Evolutionary conservation across 441 rosid genomes (phyloP), one percentile per base, ranked within the genome.

Genomic region (Pelargonium myrrhifolium): DNA sequence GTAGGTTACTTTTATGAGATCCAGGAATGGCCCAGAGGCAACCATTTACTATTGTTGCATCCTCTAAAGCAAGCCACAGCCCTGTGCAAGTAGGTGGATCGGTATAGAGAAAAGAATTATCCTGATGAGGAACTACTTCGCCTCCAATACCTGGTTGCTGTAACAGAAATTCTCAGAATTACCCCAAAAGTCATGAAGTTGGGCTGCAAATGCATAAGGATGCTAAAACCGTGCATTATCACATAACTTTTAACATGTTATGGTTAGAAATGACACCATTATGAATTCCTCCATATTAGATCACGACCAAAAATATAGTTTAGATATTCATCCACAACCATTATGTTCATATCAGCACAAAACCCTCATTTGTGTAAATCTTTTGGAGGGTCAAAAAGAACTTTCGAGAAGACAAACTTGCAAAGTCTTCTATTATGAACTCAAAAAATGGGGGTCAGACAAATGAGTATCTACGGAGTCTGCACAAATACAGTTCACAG

Each of bases 121-220:
- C 97, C 81, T 91, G 97, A 81, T 91, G 97, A 20, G 97, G 97
- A 72, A 83, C 89, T 53, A 94, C 99, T 81, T 91, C 99, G 6
- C 97, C 97, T 77, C 96, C 97, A 68, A 94, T 94, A 40, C 97
- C 97, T n/a, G 97, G 99, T 94, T 94, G 99, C 97, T 89, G 86
- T 62, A 14, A 43, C 63, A 37, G 66, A 72, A 64, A 64, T 15
- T 51, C 10, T 37, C 24, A 65, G 39, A 66, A 58, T 22, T 22
- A 58, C 26, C 12, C 11, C 62, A 22, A 31, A 58, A 58, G n/a
- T 9, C 62, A 1, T 58, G 31, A 56, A 56, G 22, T 56, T 56
- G 9, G 9, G 12, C 28, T 35, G 14, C 22, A 11, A 20, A 56
- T 11, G 10, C 61, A 21, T 56, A 20, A 2, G 39, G 8, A 11